Conservation (phyloP, 2,329 filamentous ascomycete species). For the Pseudocercospora musae region DNA sequence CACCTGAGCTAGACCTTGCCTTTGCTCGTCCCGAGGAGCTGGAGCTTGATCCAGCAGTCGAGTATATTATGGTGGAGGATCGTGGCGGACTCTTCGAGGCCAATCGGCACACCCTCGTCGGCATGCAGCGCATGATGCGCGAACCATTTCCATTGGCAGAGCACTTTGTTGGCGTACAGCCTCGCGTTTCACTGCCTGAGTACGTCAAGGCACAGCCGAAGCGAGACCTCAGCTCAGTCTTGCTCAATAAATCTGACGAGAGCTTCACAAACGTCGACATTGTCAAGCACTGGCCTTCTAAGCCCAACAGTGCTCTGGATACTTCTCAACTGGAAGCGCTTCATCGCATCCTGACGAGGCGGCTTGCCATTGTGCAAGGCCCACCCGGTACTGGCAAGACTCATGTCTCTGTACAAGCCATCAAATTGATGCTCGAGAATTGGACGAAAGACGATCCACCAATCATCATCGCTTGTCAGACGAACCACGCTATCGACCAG, state of each 20-base stretch:
- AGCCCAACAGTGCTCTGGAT: slow-evolving; percentile 57
- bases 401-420: slow-evolving; percentile 69
- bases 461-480: slow-evolving; percentile 79
- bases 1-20: slow-evolving; percentile 72
- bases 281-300: slow-evolving; percentile 52
- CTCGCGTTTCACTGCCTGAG: slow-evolving; percentile 47
- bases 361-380: slow-evolving; percentile 75
- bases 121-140: slow-evolving; percentile 62
- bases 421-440: slow-evolving; percentile 64
- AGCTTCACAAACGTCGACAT: slow-evolving; percentile 52
- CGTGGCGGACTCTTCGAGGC: slow-evolving; percentile 74
- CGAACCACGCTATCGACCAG: slow-evolving; percentile 87
- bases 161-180: slow-evolving; percentile 55
- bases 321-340: slow-evolving; percentile 68
- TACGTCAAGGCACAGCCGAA: slow-evolving; percentile 52
- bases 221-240: slow-evolving; percentile 46
- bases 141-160: slow-evolving; percentile 61
- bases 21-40: slow-evolving; percentile 61
- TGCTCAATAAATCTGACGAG: slow-evolving; percentile 33
- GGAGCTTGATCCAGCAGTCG: slow-evolving; percentile 64
- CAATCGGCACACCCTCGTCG: slow-evolving; percentile 66
- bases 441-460: slow-evolving; percentile 57
- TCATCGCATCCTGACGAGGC: slow-evolving; percentile 65
- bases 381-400: slow-evolving; percentile 79
- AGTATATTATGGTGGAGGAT: slow-evolving; percentile 77